These are phyloP conservation scores for Penicillium concentricum DNA, from an alignment of 2,329 filamentous ascomycete species.

Conservation along the genomic window DNA sequence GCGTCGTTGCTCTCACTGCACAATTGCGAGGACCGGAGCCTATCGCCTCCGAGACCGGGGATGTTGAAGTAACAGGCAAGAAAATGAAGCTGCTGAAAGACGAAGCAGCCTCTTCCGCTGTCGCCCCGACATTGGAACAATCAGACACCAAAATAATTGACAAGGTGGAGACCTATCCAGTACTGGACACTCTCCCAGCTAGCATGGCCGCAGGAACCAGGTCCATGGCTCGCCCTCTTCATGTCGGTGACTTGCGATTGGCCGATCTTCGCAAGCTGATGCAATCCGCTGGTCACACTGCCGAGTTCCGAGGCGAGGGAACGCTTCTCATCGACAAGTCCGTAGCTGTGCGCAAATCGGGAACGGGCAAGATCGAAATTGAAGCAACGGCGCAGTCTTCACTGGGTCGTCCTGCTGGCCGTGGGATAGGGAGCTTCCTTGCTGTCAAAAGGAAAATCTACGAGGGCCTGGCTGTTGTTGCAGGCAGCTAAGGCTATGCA, in stretches of 20 bases:
- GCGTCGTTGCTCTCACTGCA: conserved; percentile 90
- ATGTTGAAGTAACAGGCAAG: conserved; percentile 46
- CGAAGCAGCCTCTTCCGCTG: conserved; percentile 38
- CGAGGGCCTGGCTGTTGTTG: conserved; percentile 87
- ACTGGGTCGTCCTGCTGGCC: conserved; percentile 43
- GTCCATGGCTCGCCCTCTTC: conserved; percentile 79
- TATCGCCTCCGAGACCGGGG: conserved; percentile 28
- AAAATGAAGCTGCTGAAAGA: conserved; percentile 53
- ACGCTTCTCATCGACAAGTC: conserved; percentile 84
- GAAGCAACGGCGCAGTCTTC: conserved; percentile 67
- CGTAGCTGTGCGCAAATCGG: conserved; percentile 85
- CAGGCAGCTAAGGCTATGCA: conserved; percentile 56
- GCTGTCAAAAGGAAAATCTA: conserved; percentile 91
- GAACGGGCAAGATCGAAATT: conserved; percentile 81
- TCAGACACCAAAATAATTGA: conserved; percentile 14
- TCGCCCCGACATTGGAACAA: conserved; percentile 20
- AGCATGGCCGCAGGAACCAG: conserved; percentile 70
- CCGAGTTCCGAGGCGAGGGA: conserved; percentile 91
- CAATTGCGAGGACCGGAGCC: conserved; percentile 55
- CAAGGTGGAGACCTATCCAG: conserved; percentile 43
- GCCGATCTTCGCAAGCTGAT: conserved; percentile 84
- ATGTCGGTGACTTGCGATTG: conserved; percentile 88
- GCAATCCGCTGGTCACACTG: conserved; percentile 76
- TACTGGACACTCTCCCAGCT: conserved; percentile 60
- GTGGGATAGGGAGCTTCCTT: conserved; percentile 69